phyloP scores from a whole-genome alignment of 306 rosid species.

The Vigna angularis region DNA sequence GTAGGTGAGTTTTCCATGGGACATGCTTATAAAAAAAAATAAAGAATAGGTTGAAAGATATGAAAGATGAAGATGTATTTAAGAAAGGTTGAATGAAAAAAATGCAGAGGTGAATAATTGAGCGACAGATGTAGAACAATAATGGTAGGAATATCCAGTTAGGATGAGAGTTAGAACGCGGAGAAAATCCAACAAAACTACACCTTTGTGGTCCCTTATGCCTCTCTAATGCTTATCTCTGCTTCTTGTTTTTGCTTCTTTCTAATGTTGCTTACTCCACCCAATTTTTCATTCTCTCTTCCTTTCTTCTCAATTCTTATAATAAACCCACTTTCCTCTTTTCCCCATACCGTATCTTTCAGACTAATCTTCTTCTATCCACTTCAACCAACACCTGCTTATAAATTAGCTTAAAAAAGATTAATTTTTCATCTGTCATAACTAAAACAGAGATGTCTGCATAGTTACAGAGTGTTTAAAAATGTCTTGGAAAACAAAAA shows the following conservation, averaged over 20 bases:
- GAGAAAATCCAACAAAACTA: slow-evolving; percentile 54
- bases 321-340: neutral
- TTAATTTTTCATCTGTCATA: neutral
- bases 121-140: slow-evolving; percentile 40
- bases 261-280: slow-evolving; percentile 34
- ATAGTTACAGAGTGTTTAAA: too few relatives aligned
- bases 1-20: neutral
- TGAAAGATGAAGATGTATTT: neutral
- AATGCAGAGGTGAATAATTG: slow-evolving; percentile 42
- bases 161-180: slow-evolving; percentile 50
- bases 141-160: slow-evolving; percentile 61
- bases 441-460: too few relatives aligned
- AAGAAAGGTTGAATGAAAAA: neutral
- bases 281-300: slow-evolving; percentile 42
- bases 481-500: too few relatives aligned
- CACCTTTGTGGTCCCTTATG: slow-evolving; percentile 59
- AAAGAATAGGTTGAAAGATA: neutral
- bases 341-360: slow-evolving; percentile 15
- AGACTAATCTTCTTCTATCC: neutral
- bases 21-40: neutral
- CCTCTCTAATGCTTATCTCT: slow-evolving; percentile 35
- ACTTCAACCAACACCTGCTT: neutral
- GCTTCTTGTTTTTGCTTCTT: slow-evolving; percentile 41
- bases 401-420: too few relatives aligned
- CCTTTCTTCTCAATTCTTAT: slow-evolving; percentile 32